These are phyloP conservation scores for Besnoitia besnoiti DNA, from an alignment of 169 alveolate genomes.

Conservation along the genomic window DNA sequence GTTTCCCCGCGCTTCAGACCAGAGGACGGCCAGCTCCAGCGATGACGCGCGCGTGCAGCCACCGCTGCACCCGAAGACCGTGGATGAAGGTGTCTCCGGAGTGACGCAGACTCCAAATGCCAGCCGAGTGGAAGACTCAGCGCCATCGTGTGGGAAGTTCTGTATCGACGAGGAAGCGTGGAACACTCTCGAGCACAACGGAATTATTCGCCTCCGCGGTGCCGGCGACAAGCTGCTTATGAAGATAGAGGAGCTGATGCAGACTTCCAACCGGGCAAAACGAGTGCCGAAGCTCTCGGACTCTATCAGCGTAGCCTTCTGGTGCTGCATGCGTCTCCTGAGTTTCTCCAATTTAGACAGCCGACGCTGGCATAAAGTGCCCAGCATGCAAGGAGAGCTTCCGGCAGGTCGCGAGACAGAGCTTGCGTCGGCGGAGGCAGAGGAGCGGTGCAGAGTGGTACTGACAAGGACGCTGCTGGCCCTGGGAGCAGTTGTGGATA, in stretches of 20 bases:
- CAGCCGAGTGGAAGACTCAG: background rate
- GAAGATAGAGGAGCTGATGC: background rate
- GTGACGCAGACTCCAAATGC: background rate
- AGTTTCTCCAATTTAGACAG: background rate
- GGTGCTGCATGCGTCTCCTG: slow-evolving; percentile 1
- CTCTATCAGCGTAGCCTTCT: slow-evolving; percentile 15
- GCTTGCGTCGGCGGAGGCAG: background rate
- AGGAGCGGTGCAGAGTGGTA: background rate
- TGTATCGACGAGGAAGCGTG: background rate
- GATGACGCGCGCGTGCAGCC: background rate
- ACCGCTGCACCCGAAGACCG: background rate
- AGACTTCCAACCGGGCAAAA: background rate
- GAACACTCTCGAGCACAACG: background rate
- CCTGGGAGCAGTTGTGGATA: background rate
- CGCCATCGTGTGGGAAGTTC: background rate
- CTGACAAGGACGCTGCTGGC: background rate
- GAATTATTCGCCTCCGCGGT: background rate
- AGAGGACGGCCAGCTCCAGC: too few species aligned
- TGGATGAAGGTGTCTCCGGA: too few species aligned
- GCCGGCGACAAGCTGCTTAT: background rate
- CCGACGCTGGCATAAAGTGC: background rate
- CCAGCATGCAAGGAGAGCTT: background rate
- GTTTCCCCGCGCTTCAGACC: background rate
- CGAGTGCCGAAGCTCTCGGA: background rate
- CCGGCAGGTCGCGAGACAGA: background rate